These are phyloP conservation scores for Diaporthe velutina DNA, from an alignment of 2,329 filamentous ascomycete genomes.

Conservation along the genomic window DNA sequence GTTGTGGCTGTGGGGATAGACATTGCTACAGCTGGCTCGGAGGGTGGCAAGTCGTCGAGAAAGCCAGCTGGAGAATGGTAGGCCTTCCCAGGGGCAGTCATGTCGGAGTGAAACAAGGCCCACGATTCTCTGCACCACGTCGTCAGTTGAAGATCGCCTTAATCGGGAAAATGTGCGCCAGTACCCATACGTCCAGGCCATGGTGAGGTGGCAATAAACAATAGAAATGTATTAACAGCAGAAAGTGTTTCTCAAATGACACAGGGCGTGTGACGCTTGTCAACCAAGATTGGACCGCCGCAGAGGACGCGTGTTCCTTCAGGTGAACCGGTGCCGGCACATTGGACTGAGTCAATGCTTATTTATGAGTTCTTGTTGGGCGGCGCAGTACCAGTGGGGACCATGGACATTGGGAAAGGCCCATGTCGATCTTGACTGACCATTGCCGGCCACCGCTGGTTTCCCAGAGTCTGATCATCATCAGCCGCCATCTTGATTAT, in stretches of 20 bases:
- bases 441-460: background rate
- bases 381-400: background rate
- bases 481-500: background rate
- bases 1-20: background rate
- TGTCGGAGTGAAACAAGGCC: background rate
- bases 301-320: background rate
- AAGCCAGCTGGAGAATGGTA: background rate
- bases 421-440: background rate
- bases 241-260: background rate
- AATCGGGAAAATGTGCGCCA: background rate
- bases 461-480: background rate
- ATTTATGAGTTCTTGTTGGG: background rate
- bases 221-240: background rate
- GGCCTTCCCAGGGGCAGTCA: background rate
- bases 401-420: background rate
- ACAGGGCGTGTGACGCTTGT: background rate
- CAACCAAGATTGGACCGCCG: background rate
- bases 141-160: background rate
- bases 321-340: background rate
- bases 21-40: background rate
- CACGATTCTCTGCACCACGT: background rate
- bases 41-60: background rate
- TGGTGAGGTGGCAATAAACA: background rate
- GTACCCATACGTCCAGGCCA: background rate
- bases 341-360: background rate